phyloP scores from a whole-genome alignment of 2,329 filamentous ascomycete genomes.

The Coniochaeta ligniaria region DNA sequence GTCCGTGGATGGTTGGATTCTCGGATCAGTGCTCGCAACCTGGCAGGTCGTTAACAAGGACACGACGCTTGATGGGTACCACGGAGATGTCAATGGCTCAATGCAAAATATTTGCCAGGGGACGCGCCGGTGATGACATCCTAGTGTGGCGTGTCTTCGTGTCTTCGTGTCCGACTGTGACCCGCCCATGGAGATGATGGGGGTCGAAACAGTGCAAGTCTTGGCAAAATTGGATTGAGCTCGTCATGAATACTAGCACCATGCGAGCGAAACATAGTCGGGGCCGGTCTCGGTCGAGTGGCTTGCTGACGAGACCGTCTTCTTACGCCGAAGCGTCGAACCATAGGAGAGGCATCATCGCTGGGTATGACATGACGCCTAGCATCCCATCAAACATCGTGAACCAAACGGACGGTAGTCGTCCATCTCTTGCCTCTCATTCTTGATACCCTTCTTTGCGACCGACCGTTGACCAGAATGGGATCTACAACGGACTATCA shows the following conservation, averaged over 20 bases:
- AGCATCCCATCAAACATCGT: neutral
- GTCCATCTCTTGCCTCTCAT: neutral
- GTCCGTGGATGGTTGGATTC: too few relatives aligned
- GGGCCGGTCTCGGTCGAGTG: neutral
- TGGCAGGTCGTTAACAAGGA: neutral
- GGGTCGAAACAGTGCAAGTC: neutral
- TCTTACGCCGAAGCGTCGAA: neutral
- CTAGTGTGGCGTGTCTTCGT: neutral
- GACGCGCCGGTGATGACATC: neutral
- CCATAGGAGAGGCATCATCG: neutral
- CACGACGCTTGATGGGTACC: neutral
- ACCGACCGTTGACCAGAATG: slow-evolving; percentile 1
- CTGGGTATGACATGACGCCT: neutral
- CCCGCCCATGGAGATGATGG: neutral
- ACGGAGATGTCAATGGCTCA: neutral
- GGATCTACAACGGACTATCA: neutral
- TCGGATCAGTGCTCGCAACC: neutral
- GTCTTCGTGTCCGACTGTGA: neutral
- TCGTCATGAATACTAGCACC: neutral
- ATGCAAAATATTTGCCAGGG: neutral
- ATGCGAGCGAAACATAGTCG: neutral
- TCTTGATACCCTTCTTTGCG: neutral
- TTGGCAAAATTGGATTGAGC: neutral
- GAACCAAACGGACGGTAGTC: neutral
- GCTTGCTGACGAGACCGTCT: neutral